Percentiles rank a stretch among this genome's conserved stretches.
phyloP scores from a whole-genome alignment of 2,329 filamentous ascomycete species.

The Capronia epimyces region DNA sequence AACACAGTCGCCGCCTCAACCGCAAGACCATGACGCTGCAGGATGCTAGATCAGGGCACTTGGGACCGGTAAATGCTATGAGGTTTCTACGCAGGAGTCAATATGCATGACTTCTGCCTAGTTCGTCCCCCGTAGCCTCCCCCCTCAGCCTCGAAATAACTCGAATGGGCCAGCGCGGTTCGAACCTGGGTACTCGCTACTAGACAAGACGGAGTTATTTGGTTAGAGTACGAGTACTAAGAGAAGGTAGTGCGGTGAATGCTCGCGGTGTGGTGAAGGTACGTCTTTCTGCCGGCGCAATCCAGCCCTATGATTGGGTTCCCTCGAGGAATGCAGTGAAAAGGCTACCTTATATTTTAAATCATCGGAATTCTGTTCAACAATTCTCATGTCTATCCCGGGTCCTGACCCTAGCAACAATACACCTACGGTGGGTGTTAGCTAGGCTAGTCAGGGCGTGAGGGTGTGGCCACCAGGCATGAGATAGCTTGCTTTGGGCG shows the following conservation, averaged over 20 bases:
- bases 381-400: constrained; percentile 1
- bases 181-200: no score
- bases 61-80: no score
- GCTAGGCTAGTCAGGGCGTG: neutral
- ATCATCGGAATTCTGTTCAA: neutral
- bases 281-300: neutral
- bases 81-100: no score
- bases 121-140: no score
- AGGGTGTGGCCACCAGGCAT: constrained; percentile 1
- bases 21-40: no score
- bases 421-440: neutral
- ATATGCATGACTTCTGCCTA: no score
- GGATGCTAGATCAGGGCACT: no score
- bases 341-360: neutral
- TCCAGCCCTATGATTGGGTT: neutral
- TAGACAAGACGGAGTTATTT: neutral
- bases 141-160: no score
- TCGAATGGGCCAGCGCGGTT: neutral
- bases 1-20: no score
- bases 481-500: neutral
- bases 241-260: neutral
- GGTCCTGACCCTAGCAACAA: neutral
- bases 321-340: neutral
- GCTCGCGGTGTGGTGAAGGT: neutral
- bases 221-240: neutral